These are phyloP conservation scores for Westerdykella aurantiaca DNA, from an alignment of 2,329 filamentous ascomycete genomes.

Conservation along the genomic window DNA sequence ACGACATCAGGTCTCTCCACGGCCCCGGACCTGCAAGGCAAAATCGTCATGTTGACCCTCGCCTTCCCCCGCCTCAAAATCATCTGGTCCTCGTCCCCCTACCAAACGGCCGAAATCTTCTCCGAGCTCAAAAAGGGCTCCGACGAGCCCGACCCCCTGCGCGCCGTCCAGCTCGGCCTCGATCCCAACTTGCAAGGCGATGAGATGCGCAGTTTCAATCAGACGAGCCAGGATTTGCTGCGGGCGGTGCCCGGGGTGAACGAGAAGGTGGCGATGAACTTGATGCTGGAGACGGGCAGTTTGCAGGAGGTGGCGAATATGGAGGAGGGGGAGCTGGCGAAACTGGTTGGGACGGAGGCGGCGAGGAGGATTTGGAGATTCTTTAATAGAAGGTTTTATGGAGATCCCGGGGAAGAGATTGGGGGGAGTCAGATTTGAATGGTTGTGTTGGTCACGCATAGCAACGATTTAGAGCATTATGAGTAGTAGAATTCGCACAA, in stretches of 20 bases:
- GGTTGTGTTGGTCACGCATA: neutral
- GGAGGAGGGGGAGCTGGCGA: constrained; percentile 64
- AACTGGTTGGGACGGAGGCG: constrained; percentile 70
- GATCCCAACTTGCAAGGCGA: constrained; percentile 51
- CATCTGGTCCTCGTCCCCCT: constrained; percentile 89
- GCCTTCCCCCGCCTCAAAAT: constrained; percentile 86
- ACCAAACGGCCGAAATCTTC: constrained; percentile 97
- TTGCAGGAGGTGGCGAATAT: constrained; percentile 83
- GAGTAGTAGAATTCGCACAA: too few relatives aligned
- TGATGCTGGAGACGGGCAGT: constrained; percentile 69
- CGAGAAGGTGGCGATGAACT: constrained; percentile 65
- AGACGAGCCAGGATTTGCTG: constrained; percentile 86
- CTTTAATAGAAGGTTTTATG: constrained; percentile 60
- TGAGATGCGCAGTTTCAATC: constrained; percentile 67
- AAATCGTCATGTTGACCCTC: constrained; percentile 85
- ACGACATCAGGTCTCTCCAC: constrained; percentile 50
- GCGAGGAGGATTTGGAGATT: constrained; percentile 73
- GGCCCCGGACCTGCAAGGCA: constrained; percentile 77
- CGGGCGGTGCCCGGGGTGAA: constrained; percentile 72
- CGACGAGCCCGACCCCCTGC: constrained; percentile 82
- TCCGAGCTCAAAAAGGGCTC: constrained; percentile 86
- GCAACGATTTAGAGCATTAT: neutral
- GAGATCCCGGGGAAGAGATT: constrained; percentile 15
- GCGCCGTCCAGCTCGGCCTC: constrained; percentile 76
- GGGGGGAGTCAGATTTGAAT: constrained; percentile 9